Conservation (phyloP, 345 rosid species). For the Heritiera fomes region DNA sequence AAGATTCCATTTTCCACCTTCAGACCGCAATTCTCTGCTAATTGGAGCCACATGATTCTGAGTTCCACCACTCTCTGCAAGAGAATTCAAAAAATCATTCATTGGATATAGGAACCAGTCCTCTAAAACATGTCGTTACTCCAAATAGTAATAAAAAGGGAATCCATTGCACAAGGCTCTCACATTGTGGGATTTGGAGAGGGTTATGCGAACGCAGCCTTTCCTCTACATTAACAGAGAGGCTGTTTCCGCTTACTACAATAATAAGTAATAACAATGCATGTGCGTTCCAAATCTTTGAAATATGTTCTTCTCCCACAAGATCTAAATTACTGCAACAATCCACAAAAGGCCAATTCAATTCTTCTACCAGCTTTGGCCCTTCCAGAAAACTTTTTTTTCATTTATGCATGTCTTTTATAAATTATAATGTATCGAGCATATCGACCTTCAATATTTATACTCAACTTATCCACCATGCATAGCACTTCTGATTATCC, state of each 20-base stretch:
- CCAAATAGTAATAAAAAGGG: background rate
- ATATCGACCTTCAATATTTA: background rate
- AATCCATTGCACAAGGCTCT: too few relatives aligned
- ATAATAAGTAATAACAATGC: background rate
- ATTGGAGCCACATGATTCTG: slow-evolving; percentile 48
- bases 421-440: background rate
- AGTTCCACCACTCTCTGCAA: slow-evolving; percentile 59
- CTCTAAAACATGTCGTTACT: background rate
- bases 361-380: background rate
- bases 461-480: background rate
- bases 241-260: background rate
- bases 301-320: background rate
- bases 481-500: background rate
- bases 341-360: background rate
- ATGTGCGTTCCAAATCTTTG: background rate
- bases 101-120: background rate
- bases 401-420: background rate
- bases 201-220: too few relatives aligned
- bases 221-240: too few relatives aligned
- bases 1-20: slow-evolving; percentile 60
- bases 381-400: background rate
- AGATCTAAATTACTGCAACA: background rate
- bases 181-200: too few relatives aligned
- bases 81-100: slow-evolving; percentile 27
- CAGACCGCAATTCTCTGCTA: slow-evolving; percentile 54